Base-by-base conservation (phyloP, 2,329 filamentous ascomycete species). In the Xylariales sp. region DNA sequence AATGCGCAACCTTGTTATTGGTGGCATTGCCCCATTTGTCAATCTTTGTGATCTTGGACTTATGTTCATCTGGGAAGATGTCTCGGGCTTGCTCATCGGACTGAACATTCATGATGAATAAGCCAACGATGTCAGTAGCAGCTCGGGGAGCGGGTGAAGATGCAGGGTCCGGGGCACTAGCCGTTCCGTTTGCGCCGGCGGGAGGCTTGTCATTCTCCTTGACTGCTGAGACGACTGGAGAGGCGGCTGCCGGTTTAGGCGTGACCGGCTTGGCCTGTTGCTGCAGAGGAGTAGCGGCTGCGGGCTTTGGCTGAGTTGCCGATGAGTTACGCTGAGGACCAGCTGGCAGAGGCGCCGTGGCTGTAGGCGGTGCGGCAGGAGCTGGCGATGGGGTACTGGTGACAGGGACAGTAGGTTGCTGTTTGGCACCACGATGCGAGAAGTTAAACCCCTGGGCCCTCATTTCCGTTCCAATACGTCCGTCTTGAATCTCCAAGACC, bases 371-470 rank as follows among this genome's bases (percentile, higher is more conserved):
- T 46, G 47, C 52, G 15, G 48, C 58, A 38, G 58, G 62, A 48
- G 61, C 55, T 42, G 62, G 61, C 16, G 56, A 61, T 10, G 54
- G 56, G 16, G 56, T 38, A 24, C 15, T 57, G 53, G 46, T 56
- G 42, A 63, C 59, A 44, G 63, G 61, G 53, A 57, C 51, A 14
- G 61, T 65, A 19, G 65, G 59, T 46, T 72, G 72, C 57, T 85
- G 81, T 71, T 97, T 97, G 40, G 86, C 83, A 47, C 86, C 88
- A 52, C 93, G 85, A 62, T 98, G 93, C 17, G 93, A 89, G 62
- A 98, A 98, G 74, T 98, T 98, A 77, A 98, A 98, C 29, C 93
- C 93, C 58, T 98, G 93, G 16, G 93, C 93, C 46, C 89, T 83
- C 93, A 98, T 98, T 67, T 98, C 93, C 0, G 93, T 98, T 32